These are phyloP conservation scores for Nemania serpens DNA, from an alignment of 2,329 filamentous ascomycete genomes.

Conservation along the genomic window DNA sequence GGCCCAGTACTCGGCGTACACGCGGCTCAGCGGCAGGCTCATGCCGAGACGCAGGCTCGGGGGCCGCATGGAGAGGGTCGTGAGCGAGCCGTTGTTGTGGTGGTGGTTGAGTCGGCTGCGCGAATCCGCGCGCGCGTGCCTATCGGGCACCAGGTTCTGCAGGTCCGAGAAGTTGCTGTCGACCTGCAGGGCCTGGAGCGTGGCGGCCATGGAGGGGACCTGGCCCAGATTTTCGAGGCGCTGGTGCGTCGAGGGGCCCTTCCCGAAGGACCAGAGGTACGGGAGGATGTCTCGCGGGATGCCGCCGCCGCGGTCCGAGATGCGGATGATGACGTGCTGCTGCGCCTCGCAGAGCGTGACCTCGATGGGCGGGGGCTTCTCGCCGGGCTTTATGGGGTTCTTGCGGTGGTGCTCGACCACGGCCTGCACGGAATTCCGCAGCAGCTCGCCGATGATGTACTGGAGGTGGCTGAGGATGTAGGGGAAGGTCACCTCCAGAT, in stretches of 20 bases:
- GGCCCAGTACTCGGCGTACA: conserved; percentile 98
- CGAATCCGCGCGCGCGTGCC: neutral
- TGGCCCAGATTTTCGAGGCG: conserved; percentile 83
- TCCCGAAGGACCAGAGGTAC: conserved; percentile 95
- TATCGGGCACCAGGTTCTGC: conserved; percentile 28
- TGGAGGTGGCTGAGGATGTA: conserved; percentile 96
- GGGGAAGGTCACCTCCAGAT: conserved; percentile 88
- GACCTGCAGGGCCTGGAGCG: conserved; percentile 80
- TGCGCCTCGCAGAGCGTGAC: conserved; percentile 92
- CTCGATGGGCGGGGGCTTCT: conserved; percentile 77
- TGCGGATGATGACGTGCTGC: conserved; percentile 93
- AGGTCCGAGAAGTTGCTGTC: conserved; percentile 41
- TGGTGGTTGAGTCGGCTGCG: neutral
- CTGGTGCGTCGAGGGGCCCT: conserved; percentile 78
- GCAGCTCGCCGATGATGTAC: conserved; percentile 93
- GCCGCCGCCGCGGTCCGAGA: conserved; percentile 94
- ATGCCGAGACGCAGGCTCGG: conserved; percentile 89
- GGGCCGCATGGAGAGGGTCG: conserved; percentile 78
- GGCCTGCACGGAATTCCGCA: conserved; percentile 93
- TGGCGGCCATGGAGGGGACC: conserved; percentile 91
- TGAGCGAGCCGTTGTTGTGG: conserved; percentile 67
- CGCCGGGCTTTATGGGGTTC: conserved; percentile 36
- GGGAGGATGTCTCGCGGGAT: conserved; percentile 84
- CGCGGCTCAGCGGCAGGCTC: conserved; percentile 87
- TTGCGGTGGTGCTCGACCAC: conserved; percentile 75